These are phyloP conservation scores for Coccomyxa subellipsoidea DNA, from an alignment of 163 green algal species.

Conservation along the genomic window DNA sequence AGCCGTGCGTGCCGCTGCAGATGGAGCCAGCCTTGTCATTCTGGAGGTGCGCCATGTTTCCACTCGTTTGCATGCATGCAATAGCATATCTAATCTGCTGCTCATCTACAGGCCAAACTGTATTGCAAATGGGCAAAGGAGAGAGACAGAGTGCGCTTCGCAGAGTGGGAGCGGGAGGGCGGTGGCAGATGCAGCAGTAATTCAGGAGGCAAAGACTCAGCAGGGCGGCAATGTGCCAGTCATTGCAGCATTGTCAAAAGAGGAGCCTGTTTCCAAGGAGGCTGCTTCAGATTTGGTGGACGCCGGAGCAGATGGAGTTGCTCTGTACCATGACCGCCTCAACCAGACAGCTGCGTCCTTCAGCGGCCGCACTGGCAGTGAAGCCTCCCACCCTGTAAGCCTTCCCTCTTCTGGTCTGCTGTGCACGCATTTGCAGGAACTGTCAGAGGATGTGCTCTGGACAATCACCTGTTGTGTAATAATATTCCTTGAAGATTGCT, in stretches of 20 bases:
- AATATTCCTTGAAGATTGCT: too few relatives aligned
- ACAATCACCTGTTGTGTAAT: too few relatives aligned
- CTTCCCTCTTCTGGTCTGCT: too few relatives aligned
- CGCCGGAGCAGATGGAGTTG: slow-evolving; percentile 44
- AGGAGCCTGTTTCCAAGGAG: not conserved
- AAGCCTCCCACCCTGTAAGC: not conserved
- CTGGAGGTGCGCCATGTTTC: slow-evolving; percentile 34
- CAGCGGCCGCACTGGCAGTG: not conserved
- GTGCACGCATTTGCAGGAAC: too few relatives aligned
- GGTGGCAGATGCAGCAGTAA: not conserved
- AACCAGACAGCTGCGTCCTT: not conserved
- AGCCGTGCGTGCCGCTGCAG: slow-evolving; percentile 68
- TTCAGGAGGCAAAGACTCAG: not conserved
- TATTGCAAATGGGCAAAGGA: too few relatives aligned
- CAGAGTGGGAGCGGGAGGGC: not conserved
- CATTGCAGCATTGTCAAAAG: not conserved
- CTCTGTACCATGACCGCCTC: slow-evolving; percentile 33
- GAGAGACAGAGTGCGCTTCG: too few relatives aligned
- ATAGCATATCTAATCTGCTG: too few relatives aligned
- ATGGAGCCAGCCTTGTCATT: slow-evolving; percentile 87
- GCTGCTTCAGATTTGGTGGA: not conserved
- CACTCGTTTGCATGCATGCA: not conserved
- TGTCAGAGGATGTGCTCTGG: too few relatives aligned
- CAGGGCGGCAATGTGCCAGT: not conserved
- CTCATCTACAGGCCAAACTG: too few relatives aligned